Base-by-base conservation (phyloP, 75 land plant species). In the Larix kaempferi region DNA sequence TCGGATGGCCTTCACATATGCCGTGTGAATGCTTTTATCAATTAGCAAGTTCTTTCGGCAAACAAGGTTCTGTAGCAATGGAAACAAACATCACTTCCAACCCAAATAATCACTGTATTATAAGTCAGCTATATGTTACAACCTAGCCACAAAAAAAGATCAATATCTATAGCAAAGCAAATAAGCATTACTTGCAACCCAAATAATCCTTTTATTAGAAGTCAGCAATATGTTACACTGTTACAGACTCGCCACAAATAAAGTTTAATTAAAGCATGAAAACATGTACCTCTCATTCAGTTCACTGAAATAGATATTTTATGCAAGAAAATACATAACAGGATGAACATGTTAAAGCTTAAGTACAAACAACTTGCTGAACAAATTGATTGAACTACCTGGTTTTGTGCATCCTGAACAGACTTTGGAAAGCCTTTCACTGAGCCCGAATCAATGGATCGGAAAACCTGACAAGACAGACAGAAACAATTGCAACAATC, bases 371-470 rank as follows among this genome's bases (percentile, higher is more conserved):
- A 33, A 22, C 44, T 27, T 33, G 41, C 39, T 54, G 5, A 35
- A 22, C 86, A 66, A 49, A 49, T 49, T 49, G 54, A 49, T 39
- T 49, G 54, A 49, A 10, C 54, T 71, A 88, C 95, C 93, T 85
- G 88, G 29, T 77, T 62, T 77, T 71, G 76, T 35, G 92, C 91
- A 44, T 86, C 93, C 10, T 83, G 73, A 23, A 80, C 84, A 76
- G 29, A 44, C 77, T 86, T 93, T 59, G 98, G 94, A 65, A 95
- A 93, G 44, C 94, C 92, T 82, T 85, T 91, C 22, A 91, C 92
- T 16, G 98, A 95, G 57, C 98, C 96, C 27, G 98, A 95, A 72
- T 95, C 98, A 72, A 95, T 95, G 11, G 98, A 95, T 13, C 96
- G 88, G 75, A 95, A 93, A 11, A 95, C 84, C 98, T 95, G 57